Conservation (phyloP, 108 stramenopile genomes). For the Cyclostephanos tholiformis region DNA sequence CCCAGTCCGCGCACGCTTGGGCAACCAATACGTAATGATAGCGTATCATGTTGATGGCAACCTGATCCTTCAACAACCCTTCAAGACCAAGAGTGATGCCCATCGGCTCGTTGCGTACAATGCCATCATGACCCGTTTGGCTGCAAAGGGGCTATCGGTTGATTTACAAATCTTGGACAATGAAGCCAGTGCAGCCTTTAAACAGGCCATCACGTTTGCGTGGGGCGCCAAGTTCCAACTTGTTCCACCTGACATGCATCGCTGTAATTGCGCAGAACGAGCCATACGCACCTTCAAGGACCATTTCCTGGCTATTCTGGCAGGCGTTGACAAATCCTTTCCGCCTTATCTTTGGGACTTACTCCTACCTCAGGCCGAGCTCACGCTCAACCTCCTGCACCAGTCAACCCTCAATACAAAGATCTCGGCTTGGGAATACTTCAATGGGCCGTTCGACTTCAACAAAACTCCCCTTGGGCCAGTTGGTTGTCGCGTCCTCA, state of each 20-base stretch:
- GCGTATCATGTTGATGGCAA: too few species aligned
- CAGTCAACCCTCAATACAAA: constrained; percentile 41
- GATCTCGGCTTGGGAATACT: constrained; percentile 7
- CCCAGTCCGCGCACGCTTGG: too few species aligned
- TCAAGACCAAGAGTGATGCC: too few species aligned
- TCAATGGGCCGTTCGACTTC: constrained; percentile 30
- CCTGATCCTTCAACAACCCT: too few species aligned
- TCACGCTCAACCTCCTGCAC: constrained; percentile 45
- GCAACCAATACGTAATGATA: too few species aligned
- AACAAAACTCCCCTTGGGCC: constrained; percentile 46
- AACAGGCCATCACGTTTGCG: neutral
- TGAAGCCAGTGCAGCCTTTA: neutral
- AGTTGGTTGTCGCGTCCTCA: constrained; percentile 30
- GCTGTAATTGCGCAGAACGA: neutral
- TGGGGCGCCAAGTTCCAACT: constrained; percentile 32
- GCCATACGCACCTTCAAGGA: constrained; percentile 54
- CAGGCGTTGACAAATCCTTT: constrained; percentile 24
- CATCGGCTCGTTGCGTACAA: too few species aligned
- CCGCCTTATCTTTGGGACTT: constrained; percentile 36
- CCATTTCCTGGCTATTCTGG: constrained; percentile 47
- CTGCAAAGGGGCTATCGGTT: too few species aligned
- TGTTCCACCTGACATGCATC: constrained; percentile 32
- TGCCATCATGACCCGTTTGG: too few species aligned
- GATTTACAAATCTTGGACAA: neutral
- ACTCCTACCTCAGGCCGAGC: neutral